phyloP scores from a whole-genome alignment of 2,329 filamentous ascomycete species.

The Fusarium sp. region DNA sequence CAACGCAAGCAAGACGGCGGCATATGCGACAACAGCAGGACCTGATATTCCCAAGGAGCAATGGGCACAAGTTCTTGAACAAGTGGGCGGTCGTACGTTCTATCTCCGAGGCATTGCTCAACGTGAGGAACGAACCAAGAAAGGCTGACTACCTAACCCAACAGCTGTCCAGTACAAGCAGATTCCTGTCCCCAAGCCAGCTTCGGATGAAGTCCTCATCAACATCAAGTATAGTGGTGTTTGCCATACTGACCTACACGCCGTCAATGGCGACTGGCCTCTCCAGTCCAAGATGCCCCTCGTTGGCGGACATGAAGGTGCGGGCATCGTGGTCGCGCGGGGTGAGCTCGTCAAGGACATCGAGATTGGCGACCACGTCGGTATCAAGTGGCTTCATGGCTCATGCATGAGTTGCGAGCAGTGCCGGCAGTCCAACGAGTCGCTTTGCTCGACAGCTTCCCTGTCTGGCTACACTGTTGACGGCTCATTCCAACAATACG shows the following conservation, averaged over 20 bases:
- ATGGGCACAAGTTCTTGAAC: slow-evolving; percentile 88
- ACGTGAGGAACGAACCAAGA: background rate
- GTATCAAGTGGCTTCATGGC: slow-evolving; percentile 91
- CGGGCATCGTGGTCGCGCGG: slow-evolving; percentile 81
- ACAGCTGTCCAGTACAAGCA: slow-evolving; percentile 75
- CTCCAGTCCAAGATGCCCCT: slow-evolving; percentile 81
- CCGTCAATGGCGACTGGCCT: slow-evolving; percentile 89
- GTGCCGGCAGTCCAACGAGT: slow-evolving; percentile 83
- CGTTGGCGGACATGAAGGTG: slow-evolving; percentile 81
- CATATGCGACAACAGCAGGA: slow-evolving; percentile 36
- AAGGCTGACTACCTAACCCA: slow-evolving; percentile 1
- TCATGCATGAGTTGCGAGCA: slow-evolving; percentile 84
- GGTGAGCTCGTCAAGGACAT: slow-evolving; percentile 81
- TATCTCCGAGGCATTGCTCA: background rate
- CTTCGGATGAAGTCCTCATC: slow-evolving; percentile 86
- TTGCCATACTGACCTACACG: slow-evolving; percentile 83
- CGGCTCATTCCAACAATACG: slow-evolving; percentile 90
- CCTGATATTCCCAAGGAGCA: slow-evolving; percentile 78
- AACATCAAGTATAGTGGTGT: slow-evolving; percentile 91
- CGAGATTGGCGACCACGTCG: slow-evolving; percentile 83
- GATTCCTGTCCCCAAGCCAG: slow-evolving; percentile 82
- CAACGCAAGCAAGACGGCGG: slow-evolving; percentile 25
- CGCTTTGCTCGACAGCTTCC: slow-evolving; percentile 77
- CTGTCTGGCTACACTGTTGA: slow-evolving; percentile 92
- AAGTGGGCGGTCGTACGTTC: slow-evolving; percentile 72